Conservation (phyloP, 768 basidiomycete species). For the Dioszegia hungarica region DNA sequence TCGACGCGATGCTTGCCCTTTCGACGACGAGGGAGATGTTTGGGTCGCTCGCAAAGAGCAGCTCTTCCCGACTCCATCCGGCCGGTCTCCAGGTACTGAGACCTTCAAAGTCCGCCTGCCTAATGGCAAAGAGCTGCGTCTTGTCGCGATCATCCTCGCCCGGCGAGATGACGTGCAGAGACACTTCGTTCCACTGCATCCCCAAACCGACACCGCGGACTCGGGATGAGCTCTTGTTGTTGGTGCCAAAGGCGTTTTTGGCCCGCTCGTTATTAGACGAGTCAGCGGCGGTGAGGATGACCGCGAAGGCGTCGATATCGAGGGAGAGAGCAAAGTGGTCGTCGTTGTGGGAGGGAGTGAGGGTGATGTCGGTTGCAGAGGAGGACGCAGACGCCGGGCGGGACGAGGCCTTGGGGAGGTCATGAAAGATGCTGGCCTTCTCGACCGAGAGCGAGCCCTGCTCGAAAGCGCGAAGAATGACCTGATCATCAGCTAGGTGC, state of each 20-base stretch:
- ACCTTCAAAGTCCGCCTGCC: constrained; percentile 24
- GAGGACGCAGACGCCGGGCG: constrained; percentile 13
- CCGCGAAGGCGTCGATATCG: constrained; percentile 12
- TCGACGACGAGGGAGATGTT: constrained; percentile 35
- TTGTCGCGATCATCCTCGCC: constrained; percentile 18
- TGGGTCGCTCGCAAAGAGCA: constrained; percentile 37
- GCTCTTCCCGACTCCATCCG: constrained; percentile 37
- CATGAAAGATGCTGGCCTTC: constrained; percentile 18
- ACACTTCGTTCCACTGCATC: constrained; percentile 18
- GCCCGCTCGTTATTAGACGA: constrained; percentile 34
- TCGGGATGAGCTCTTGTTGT: constrained; percentile 19
- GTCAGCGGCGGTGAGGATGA: constrained; percentile 30
- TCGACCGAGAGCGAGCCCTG: constrained; percentile 20
- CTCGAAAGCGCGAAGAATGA: constrained; percentile 33
- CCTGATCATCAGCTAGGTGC: constrained; percentile 9
- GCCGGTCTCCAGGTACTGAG: constrained; percentile 36
- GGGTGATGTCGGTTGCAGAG: constrained; percentile 19
- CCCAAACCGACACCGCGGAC: constrained; percentile 29
- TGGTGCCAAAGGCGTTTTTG: constrained; percentile 39
- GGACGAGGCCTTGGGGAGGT: constrained; percentile 8
- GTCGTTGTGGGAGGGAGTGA: not conserved
- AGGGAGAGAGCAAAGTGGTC: constrained; percentile 24
- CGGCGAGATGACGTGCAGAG: constrained; percentile 26
- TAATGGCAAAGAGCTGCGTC: constrained; percentile 26
- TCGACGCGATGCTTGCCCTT: constrained; percentile 15